Evolutionary conservation across 164 flowering plant species (phyloP).

Genomic region (Vitis labrusca): DNA sequence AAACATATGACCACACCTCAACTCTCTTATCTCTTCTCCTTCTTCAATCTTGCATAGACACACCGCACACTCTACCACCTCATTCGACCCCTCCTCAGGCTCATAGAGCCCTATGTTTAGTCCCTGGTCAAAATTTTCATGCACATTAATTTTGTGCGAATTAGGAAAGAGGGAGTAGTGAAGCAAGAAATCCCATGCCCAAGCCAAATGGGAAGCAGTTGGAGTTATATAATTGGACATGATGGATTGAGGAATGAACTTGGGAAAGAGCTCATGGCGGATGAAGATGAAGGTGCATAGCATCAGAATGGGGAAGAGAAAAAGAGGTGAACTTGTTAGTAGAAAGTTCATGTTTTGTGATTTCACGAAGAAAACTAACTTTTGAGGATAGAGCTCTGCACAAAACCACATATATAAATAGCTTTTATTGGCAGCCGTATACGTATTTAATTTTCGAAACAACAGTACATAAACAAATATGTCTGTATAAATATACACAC

Average conservation of each 20-base stretch:
- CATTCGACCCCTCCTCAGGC: not conserved
- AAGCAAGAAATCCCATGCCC: conserved; percentile 17
- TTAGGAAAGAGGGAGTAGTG: not conserved
- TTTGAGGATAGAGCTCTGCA: too few species aligned
- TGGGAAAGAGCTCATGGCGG: too few species aligned
- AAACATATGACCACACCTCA: conserved; percentile 37
- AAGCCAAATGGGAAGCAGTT: conserved; percentile 3
- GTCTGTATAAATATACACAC: too few species aligned
- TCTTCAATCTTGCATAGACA: conserved; percentile 30
- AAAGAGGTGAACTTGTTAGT: too few species aligned
- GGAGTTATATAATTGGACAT: not conserved
- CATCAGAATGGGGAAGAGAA: too few species aligned
- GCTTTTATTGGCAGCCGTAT: too few species aligned
- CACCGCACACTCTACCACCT: conserved; percentile 24
- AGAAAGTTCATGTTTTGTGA: too few species aligned
- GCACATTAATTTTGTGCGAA: not conserved
- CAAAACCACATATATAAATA: too few species aligned
- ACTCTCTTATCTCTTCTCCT: conserved; percentile 34
- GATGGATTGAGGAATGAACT: not conserved
- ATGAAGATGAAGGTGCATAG: too few species aligned
- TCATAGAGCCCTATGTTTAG: not conserved
- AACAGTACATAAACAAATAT: too few species aligned
- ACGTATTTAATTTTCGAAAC: too few species aligned
- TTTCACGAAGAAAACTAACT: too few species aligned
- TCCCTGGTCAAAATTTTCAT: not conserved